These are phyloP conservation scores for Cladosporium sp. DNA, from an alignment of 2,329 filamentous ascomycete species.

Conservation along the genomic window DNA sequence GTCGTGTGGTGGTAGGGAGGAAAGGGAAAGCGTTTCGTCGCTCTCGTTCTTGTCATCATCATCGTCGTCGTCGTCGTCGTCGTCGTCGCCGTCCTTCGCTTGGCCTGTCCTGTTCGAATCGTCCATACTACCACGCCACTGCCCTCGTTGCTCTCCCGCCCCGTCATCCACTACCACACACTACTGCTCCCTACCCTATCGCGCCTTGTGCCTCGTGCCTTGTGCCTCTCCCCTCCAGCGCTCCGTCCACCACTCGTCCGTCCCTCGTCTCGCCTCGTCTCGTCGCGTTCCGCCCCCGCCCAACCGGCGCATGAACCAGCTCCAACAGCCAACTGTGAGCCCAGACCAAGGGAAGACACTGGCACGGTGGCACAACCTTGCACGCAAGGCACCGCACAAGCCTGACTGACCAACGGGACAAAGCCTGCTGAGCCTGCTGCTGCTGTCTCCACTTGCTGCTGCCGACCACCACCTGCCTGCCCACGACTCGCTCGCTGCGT, in stretches of 20 bases:
- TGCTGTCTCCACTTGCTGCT: constrained; percentile 5
- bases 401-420: constrained; percentile 10
- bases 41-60: not conserved
- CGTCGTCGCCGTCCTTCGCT: not conserved
- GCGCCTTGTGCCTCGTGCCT: not conserved
- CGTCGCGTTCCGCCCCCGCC: constrained; percentile 1
- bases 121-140: not conserved
- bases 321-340: not conserved
- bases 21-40: not conserved
- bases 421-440: constrained; percentile 9
- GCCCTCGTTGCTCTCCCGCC: constrained; percentile 3
- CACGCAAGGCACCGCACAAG: constrained; percentile 10
- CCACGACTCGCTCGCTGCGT: not conserved
- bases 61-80: not conserved
- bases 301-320: constrained; percentile 7
- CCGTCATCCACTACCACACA: not conserved
- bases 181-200: not conserved
- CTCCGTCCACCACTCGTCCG: not conserved
- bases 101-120: not conserved
- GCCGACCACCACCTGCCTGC: constrained; percentile 2
- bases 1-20: not conserved
- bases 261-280: not conserved
- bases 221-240: not conserved
- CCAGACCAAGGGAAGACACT: constrained; percentile 2
- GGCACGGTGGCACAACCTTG: constrained; percentile 3